Evolutionary conservation across 2,329 filamentous ascomycete species (phyloP).

Genomic region (Penicillium sp.): DNA sequence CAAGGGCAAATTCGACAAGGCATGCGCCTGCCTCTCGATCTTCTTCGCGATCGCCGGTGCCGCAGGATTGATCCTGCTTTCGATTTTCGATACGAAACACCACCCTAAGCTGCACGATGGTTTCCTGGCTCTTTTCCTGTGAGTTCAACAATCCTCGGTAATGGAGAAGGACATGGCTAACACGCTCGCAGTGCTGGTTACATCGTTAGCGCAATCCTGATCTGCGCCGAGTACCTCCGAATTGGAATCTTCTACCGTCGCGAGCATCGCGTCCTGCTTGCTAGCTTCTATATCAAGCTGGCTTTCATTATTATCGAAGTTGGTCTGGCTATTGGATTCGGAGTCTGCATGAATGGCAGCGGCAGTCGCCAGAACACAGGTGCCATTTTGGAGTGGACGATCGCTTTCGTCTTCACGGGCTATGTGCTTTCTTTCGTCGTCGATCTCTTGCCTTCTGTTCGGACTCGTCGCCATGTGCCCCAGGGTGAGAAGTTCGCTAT

Average conservation of each 20-base stretch:
- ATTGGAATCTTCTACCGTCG: conserved; percentile 75
- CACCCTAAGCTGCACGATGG: conserved; percentile 69
- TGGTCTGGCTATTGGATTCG: conserved; percentile 68
- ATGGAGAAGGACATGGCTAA: neutral
- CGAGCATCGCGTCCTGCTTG: conserved; percentile 69
- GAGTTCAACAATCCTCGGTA: conserved; percentile 15
- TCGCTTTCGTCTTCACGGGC: conserved; percentile 82
- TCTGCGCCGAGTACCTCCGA: conserved; percentile 87
- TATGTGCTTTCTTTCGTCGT: conserved; percentile 86
- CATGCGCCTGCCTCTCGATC: conserved; percentile 41
- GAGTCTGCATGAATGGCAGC: conserved; percentile 49
- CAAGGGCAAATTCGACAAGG: conserved; percentile 45
- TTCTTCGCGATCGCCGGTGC: conserved; percentile 74
- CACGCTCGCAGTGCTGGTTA: conserved; percentile 62
- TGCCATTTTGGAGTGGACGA: conserved; percentile 76
- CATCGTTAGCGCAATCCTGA: conserved; percentile 79
- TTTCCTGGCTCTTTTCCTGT: conserved; percentile 81
- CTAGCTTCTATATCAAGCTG: conserved; percentile 87
- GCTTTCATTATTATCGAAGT: conserved; percentile 80
- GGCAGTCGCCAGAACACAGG: conserved; percentile 60
- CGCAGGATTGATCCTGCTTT: conserved; percentile 75
- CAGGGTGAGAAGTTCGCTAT: conserved; percentile 43
- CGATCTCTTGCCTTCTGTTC: conserved; percentile 78
- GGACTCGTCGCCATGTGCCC: conserved; percentile 55
- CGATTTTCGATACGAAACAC: conserved; percentile 78